Evolutionary conservation across 2,329 filamentous ascomycete species (phyloP).

Genomic region (Ceratocystis cubensis): DNA sequence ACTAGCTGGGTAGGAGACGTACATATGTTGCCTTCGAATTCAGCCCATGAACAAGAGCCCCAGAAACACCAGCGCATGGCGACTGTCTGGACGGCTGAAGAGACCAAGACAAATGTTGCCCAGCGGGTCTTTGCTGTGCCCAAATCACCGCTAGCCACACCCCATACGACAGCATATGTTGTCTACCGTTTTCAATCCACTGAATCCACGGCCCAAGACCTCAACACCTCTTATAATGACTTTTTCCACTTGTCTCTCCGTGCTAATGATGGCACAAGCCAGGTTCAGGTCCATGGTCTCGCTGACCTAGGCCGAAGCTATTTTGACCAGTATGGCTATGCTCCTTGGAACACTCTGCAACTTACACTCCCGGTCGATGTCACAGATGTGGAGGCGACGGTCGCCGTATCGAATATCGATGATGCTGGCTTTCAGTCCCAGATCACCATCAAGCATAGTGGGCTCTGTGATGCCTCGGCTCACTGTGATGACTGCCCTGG

Average conservation of each 20-base stretch:
- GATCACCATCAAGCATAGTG: constrained; percentile 14
- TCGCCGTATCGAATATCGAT: constrained; percentile 12
- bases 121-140: neutral
- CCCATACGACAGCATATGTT: constrained; percentile 10
- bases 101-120: neutral
- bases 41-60: neutral
- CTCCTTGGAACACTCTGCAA: constrained; percentile 14
- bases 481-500: constrained; percentile 16
- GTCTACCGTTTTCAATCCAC: constrained; percentile 13
- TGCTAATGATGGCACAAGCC: constrained; percentile 3
- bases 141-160: neutral
- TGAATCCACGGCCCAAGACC: constrained; percentile 4
- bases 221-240: constrained; percentile 11
- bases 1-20: constrained; percentile 1
- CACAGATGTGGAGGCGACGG: neutral
- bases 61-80: neutral
- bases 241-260: constrained; percentile 12
- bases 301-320: constrained; percentile 13
- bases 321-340: constrained; percentile 18
- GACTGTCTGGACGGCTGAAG: constrained; percentile 8
- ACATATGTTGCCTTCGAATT: neutral
- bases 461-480: constrained; percentile 11
- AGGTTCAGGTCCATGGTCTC: constrained; percentile 11
- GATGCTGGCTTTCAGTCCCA: constrained; percentile 12
- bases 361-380: neutral